These are phyloP conservation scores for Mycena capillaripes DNA, from an alignment of 768 basidiomycete genomes.

Conservation along the genomic window DNA sequence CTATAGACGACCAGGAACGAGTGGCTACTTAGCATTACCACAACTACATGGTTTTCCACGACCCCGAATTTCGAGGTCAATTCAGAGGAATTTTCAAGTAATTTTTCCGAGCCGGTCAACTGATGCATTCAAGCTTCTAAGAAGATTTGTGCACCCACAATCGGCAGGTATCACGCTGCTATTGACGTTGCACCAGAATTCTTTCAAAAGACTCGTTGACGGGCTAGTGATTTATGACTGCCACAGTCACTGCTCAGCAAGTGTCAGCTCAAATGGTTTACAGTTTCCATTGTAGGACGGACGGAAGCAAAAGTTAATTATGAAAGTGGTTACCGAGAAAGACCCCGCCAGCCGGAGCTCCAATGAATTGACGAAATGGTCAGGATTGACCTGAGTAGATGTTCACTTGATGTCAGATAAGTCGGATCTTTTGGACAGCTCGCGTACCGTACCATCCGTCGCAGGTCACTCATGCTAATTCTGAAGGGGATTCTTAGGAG, in stretches of 20 bases:
- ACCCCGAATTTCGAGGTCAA: not conserved
- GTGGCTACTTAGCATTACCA: not conserved
- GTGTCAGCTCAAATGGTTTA: not conserved
- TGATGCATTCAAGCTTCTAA: too few species aligned
- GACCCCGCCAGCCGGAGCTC: too few species aligned
- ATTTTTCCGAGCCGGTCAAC: too few species aligned
- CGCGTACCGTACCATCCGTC: too few species aligned
- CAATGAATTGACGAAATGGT: not conserved
- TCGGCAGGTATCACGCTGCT: too few species aligned
- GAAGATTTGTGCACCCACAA: too few species aligned
- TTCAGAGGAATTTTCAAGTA: not conserved
- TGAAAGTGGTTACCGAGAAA: not conserved
- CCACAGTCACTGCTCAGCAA: not conserved
- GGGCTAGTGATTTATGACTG: constrained; percentile 5
- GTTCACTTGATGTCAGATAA: not conserved
- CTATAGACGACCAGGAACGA: not conserved
- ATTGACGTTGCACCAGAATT: not conserved
- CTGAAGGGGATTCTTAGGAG: too few species aligned
- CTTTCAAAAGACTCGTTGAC: not conserved
- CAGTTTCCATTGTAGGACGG: not conserved
- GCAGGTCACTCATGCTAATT: too few species aligned
- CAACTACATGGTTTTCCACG: not conserved
- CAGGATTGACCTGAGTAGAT: not conserved
- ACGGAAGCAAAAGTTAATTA: constrained; percentile 17
- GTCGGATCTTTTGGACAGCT: too few species aligned